phyloP scores from a whole-genome alignment of 345 rosid species.

The Durio zibethinus region DNA sequence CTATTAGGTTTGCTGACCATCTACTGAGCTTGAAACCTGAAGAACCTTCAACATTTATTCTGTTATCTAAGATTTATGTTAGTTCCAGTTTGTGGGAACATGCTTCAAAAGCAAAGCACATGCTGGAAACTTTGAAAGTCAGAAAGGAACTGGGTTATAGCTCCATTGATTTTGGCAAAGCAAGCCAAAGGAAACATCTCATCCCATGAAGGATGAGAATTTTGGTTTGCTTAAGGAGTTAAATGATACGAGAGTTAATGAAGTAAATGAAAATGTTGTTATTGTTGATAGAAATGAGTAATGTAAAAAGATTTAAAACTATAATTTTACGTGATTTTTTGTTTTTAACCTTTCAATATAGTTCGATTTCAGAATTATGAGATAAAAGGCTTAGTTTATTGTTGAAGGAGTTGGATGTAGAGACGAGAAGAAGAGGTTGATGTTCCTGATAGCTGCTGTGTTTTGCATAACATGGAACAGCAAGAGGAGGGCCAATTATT shows the following conservation, averaged over 20 bases:
- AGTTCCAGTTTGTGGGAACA: constrained; percentile 53
- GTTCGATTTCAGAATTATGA: too few relatives aligned
- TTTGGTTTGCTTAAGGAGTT: constrained; percentile 43
- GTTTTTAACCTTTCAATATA: too few relatives aligned
- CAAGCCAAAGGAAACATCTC: constrained; percentile 54
- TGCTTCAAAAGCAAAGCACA: constrained; percentile 51
- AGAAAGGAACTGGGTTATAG: constrained; percentile 71
- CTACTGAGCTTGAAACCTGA: constrained; percentile 45
- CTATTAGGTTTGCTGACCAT: constrained; percentile 50
- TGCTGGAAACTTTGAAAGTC: constrained; percentile 48
- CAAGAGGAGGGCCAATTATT: constrained; percentile 67
- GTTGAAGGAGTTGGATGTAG: constrained; percentile 46
- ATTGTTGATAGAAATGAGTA: too few relatives aligned
- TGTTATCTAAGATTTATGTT: constrained; percentile 64
- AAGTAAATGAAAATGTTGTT: too few relatives aligned
- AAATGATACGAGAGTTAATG: too few relatives aligned
- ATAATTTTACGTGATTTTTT: too few relatives aligned
- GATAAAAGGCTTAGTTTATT: too few relatives aligned
- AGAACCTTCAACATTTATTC: constrained; percentile 65
- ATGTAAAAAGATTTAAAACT: too few relatives aligned
- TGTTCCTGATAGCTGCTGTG: constrained; percentile 63
- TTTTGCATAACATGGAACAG: constrained; percentile 57
- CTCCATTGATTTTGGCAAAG: constrained; percentile 44
- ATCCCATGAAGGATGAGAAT: constrained; percentile 53
- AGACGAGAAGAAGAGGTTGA: constrained; percentile 68